These are phyloP conservation scores for Graphilbum fragrans DNA, from an alignment of 2,329 filamentous ascomycete species.

Conservation along the genomic window DNA sequence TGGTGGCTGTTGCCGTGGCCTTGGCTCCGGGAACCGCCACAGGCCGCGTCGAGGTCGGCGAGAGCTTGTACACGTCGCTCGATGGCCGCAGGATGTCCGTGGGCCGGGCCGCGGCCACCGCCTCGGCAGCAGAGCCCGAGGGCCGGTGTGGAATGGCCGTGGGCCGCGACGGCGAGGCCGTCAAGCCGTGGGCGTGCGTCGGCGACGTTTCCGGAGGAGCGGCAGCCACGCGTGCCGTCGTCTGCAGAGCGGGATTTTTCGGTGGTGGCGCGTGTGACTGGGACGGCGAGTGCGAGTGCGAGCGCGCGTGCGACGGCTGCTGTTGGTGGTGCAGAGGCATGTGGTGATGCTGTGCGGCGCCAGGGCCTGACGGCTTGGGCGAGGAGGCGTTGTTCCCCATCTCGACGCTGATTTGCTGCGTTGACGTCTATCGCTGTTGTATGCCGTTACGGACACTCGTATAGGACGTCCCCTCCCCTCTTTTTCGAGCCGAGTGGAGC, in stretches of 20 bases:
- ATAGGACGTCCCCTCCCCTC: too few relatives aligned
- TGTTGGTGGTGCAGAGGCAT: slow-evolving; percentile 14
- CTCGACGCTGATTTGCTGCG: slow-evolving; percentile 8
- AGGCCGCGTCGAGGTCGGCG: slow-evolving; percentile 32
- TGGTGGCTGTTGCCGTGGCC: background rate
- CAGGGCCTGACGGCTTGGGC: slow-evolving; percentile 20
- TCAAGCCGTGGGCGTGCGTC: slow-evolving; percentile 47
- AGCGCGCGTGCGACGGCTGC: slow-evolving; percentile 17
- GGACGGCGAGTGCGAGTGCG: slow-evolving; percentile 12
- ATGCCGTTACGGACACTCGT: too few relatives aligned
- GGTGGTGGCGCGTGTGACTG: slow-evolving; percentile 13
- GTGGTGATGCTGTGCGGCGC: slow-evolving; percentile 18
- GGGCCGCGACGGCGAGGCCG: slow-evolving; percentile 17
- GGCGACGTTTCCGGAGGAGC: slow-evolving; percentile 51
- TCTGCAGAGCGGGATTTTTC: slow-evolving; percentile 40
- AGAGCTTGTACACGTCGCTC: slow-evolving; percentile 13
- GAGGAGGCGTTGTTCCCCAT: slow-evolving; percentile 35
- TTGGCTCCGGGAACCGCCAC: slow-evolving; percentile 37
- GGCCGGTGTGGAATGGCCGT: slow-evolving; percentile 18
- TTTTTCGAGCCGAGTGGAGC: too few relatives aligned
- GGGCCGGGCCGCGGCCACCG: slow-evolving; percentile 10
- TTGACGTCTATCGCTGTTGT: too few relatives aligned
- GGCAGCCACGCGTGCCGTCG: slow-evolving; percentile 41
- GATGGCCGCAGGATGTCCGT: slow-evolving; percentile 18
- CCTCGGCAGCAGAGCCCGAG: slow-evolving; percentile 7